Percentiles rank a stretch among this genome's conserved stretches.
These are phyloP conservation scores for Alternaria sp. DNA, from an alignment of 2,329 filamentous ascomycete species.

Conservation along the genomic window DNA sequence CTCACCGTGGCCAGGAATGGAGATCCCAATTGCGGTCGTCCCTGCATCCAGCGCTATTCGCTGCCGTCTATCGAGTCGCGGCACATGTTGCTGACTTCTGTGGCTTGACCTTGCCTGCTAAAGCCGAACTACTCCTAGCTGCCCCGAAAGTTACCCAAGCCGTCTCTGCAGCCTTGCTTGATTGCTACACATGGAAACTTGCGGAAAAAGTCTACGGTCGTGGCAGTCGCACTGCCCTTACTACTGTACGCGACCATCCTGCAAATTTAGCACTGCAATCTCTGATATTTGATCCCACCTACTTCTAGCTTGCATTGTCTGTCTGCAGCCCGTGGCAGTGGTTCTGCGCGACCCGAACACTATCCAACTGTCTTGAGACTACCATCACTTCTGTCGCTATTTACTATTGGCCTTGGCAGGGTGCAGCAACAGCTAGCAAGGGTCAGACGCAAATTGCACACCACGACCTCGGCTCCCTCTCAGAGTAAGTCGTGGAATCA, in stretches of 20 bases:
- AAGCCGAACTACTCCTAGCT: constrained; percentile 71
- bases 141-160: constrained; percentile 80
- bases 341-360: constrained; percentile 91
- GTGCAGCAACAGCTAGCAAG: constrained; percentile 23
- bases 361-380: constrained; percentile 95
- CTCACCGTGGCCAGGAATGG: constrained; percentile 77
- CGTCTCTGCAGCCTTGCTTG: constrained; percentile 75
- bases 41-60: constrained; percentile 87
- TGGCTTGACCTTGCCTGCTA: constrained; percentile 60
- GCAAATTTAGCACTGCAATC: constrained; percentile 17
- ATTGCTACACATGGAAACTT: constrained; percentile 88
- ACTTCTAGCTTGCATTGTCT: constrained; percentile 69
- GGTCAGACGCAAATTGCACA: constrained; percentile 41
- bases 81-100: constrained; percentile 64
- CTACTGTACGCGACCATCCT: constrained; percentile 65
- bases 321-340: constrained; percentile 90
- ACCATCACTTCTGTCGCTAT: constrained; percentile 81
- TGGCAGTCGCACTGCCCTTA: constrained; percentile 67
- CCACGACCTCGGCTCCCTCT: constrained; percentile 34
- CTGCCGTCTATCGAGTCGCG: constrained; percentile 70
- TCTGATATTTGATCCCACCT: constrained; percentile 29
- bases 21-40: constrained; percentile 84
- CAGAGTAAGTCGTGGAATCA: constrained; percentile 33
- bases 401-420: constrained; percentile 84
- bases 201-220: constrained; percentile 74